phyloP scores from a whole-genome alignment of 176 grass and related monocot genomes.

The Typha latifolia region DNA sequence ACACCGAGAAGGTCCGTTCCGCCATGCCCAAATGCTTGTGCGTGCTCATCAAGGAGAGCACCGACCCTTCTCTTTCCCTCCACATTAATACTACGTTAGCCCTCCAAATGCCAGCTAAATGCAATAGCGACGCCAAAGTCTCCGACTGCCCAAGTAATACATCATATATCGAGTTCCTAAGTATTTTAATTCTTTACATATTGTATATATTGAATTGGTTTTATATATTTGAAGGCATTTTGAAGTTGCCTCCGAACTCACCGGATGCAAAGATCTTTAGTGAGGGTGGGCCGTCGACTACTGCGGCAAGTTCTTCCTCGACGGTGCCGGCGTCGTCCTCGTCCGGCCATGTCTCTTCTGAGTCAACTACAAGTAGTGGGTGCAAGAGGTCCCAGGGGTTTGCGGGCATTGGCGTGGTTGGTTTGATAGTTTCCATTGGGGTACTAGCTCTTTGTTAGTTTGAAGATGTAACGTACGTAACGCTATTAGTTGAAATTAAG shows the following conservation, averaged over 20 bases:
- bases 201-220: neutral
- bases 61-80: slow-evolving; percentile 17
- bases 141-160: slow-evolving; percentile 28
- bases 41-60: slow-evolving; percentile 26
- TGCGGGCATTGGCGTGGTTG: neutral
- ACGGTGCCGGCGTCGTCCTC: neutral
- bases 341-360: slow-evolving; percentile 8
- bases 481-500: no score
- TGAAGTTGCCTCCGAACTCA: slow-evolving; percentile 24
- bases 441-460: no score
- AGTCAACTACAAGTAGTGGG: slow-evolving; percentile 11
- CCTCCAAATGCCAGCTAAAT: slow-evolving; percentile 20
- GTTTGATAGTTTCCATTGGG: neutral
- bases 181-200: neutral
- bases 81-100: slow-evolving; percentile 33
- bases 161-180: neutral
- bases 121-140: slow-evolving; percentile 28
- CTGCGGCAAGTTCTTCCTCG: neutral
- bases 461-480: no score
- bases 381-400: neutral
- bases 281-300: slow-evolving; percentile 3
- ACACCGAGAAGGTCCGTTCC: slow-evolving; percentile 18
- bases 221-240: slow-evolving; percentile 17
- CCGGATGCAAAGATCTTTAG: slow-evolving; percentile 21
- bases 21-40: slow-evolving; percentile 29